A percentile compares a stretch with the other conserved stretches of the same genome.
These are phyloP conservation scores for Asterochloris sp. DNA, from an alignment of 139 green algal genomes.

Conservation along the genomic window DNA sequence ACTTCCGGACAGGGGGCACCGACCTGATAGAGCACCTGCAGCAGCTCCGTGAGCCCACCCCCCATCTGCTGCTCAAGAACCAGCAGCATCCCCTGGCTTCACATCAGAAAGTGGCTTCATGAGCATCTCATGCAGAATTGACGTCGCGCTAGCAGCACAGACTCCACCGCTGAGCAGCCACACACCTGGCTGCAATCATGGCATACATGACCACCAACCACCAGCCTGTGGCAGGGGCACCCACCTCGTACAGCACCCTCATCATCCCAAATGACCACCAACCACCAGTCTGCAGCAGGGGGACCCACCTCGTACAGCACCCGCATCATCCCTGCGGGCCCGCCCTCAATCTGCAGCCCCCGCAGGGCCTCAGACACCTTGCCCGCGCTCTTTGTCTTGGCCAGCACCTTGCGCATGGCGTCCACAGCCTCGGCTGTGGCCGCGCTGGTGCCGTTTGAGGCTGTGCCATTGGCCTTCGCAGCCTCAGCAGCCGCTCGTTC, in stretches of 20 bases:
- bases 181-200: no score
- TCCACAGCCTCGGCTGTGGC: background rate
- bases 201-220: background rate
- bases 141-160: background rate
- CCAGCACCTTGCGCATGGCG: slow-evolving; percentile 40
- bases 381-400: slow-evolving; percentile 14
- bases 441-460: background rate
- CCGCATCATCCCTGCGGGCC: slow-evolving; percentile 34
- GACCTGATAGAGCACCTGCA: no score
- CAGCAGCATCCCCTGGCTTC: no score
- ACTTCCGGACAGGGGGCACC: no score
- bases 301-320: slow-evolving; percentile 44
- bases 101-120: background rate
- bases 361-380: slow-evolving; percentile 32
- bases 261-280: background rate
- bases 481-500: slow-evolving; percentile 19
- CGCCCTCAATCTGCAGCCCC: slow-evolving; percentile 46
- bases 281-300: no score
- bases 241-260: background rate
- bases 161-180: background rate
- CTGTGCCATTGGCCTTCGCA: slow-evolving; percentile 15
- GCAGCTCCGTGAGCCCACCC: no score
- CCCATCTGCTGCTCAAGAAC: no score
- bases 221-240: no score
- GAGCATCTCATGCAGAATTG: no score